These are phyloP conservation scores for Boletus sp. DNA, from an alignment of 768 basidiomycete genomes.

Conservation along the genomic window DNA sequence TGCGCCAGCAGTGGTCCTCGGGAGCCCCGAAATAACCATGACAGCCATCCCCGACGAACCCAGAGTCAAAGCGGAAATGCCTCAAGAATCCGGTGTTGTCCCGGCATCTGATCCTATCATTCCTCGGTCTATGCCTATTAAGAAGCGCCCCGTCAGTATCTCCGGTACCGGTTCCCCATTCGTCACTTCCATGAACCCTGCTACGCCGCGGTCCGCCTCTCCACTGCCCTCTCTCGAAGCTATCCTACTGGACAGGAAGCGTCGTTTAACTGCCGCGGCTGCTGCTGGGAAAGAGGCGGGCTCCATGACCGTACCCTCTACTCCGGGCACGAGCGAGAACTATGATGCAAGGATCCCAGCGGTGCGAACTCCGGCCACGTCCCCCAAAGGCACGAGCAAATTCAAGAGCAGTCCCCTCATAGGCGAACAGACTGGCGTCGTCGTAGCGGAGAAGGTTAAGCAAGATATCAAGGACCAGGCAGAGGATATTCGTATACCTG, in stretches of 20 bases:
- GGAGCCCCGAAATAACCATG: neutral
- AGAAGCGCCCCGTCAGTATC: slow-evolving; percentile 17
- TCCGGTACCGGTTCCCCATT: slow-evolving; percentile 11
- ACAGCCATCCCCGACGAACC: neutral
- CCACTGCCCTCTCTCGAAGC: slow-evolving; percentile 65
- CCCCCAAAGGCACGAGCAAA: slow-evolving; percentile 45
- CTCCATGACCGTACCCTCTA: neutral
- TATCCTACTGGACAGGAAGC: slow-evolving; percentile 61
- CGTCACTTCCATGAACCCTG: slow-evolving; percentile 11
- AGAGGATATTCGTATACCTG: slow-evolving; percentile 32
- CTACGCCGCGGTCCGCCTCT: slow-evolving; percentile 36
- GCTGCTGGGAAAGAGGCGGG: slow-evolving; percentile 16
- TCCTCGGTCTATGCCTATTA: neutral
- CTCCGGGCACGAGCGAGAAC: slow-evolving; percentile 10
- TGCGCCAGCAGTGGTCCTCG: neutral
- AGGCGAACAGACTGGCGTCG: slow-evolving; percentile 41
- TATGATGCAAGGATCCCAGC: slow-evolving; percentile 13
- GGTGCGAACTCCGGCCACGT: slow-evolving; percentile 12
- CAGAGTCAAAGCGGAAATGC: neutral
- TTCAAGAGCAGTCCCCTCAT: slow-evolving; percentile 76
- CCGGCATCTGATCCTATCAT: neutral
- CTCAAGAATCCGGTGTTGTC: neutral
- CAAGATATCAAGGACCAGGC: slow-evolving; percentile 27
- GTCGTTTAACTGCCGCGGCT: slow-evolving; percentile 40
- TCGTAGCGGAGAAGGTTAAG: slow-evolving; percentile 50